Conservation (phyloP, 2,329 filamentous ascomycete genomes). For the Apiospora malaysiana region DNA sequence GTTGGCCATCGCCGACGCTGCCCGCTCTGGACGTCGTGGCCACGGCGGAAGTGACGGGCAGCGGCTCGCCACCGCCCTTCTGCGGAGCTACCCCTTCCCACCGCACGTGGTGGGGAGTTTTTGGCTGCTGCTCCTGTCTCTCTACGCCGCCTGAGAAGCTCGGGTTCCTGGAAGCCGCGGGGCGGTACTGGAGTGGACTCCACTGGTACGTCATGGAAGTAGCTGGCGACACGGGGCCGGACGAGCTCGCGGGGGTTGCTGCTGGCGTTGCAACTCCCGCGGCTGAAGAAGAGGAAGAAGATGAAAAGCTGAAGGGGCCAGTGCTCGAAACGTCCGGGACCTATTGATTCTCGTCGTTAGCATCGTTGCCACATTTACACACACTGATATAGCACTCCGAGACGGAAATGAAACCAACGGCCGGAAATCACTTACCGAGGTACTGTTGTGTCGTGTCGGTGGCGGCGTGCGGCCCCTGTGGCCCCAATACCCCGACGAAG, state of each 20-base stretch:
- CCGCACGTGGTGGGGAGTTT: background rate
- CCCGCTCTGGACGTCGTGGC: background rate
- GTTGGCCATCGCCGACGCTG: background rate
- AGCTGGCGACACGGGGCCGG: background rate
- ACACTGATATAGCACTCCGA: no score
- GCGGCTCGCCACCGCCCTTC: background rate
- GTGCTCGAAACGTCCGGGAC: background rate
- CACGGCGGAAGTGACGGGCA: background rate
- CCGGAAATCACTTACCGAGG: background rate
- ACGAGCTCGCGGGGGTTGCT: background rate
- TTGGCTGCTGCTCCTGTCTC: background rate
- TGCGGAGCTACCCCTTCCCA: background rate
- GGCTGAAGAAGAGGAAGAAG: background rate
- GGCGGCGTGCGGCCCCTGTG: background rate
- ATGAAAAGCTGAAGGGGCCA: conserved; percentile 4
- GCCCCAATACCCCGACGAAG: background rate
- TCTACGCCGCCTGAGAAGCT: background rate
- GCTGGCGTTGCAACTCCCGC: background rate
- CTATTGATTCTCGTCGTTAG: background rate
- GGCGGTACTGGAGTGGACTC: background rate
- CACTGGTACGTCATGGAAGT: background rate
- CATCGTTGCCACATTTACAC: no score
- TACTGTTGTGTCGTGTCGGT: background rate
- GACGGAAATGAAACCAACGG: no score
- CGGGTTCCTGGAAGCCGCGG: background rate